These are phyloP conservation scores for Sphaerobolus stellatus DNA, from an alignment of 1,284 basidiomycete genomes.

Conservation along the genomic window DNA sequence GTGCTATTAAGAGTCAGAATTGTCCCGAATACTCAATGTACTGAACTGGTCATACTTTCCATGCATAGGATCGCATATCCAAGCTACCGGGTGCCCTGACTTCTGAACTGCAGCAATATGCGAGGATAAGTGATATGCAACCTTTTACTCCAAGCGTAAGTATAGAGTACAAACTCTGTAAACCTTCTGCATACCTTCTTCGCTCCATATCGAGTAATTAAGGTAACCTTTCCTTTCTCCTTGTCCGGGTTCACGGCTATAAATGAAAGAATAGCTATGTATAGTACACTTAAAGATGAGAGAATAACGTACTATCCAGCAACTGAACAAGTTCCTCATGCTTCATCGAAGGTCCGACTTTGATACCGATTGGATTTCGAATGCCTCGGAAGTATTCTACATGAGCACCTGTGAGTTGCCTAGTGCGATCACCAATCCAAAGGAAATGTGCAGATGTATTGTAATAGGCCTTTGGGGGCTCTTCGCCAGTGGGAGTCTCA, in stretches of 20 bases:
- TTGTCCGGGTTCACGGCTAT: constrained; percentile 84
- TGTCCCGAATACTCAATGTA: background rate
- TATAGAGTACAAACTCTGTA: background rate
- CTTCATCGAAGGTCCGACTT: constrained; percentile 89
- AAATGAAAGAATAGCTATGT: background rate
- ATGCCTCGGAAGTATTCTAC: constrained; percentile 96
- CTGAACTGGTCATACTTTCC: constrained; percentile 65
- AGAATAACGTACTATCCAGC: constrained; percentile 58
- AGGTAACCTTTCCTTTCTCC: constrained; percentile 80
- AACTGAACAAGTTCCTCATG: constrained; percentile 79
- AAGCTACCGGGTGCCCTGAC: constrained; percentile 84
- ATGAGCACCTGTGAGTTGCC: constrained; percentile 90
- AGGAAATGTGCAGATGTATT: constrained; percentile 92
- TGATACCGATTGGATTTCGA: constrained; percentile 94
- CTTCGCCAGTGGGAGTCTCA: constrained; percentile 3
- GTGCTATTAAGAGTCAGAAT: constrained; percentile 54
- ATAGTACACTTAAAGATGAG: background rate
- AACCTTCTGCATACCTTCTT: constrained; percentile 54
- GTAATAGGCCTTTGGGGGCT: constrained; percentile 54
- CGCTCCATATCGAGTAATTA: constrained; percentile 94
- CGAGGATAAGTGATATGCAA: constrained; percentile 71
- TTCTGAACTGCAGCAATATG: constrained; percentile 85
- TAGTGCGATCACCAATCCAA: constrained; percentile 97
- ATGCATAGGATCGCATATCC: constrained; percentile 98
- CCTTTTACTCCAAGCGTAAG: constrained; percentile 40